Evolutionary conservation across 2,329 filamentous ascomycete genomes (phyloP).

Genomic region (Botryotinia narcissicola): DNA sequence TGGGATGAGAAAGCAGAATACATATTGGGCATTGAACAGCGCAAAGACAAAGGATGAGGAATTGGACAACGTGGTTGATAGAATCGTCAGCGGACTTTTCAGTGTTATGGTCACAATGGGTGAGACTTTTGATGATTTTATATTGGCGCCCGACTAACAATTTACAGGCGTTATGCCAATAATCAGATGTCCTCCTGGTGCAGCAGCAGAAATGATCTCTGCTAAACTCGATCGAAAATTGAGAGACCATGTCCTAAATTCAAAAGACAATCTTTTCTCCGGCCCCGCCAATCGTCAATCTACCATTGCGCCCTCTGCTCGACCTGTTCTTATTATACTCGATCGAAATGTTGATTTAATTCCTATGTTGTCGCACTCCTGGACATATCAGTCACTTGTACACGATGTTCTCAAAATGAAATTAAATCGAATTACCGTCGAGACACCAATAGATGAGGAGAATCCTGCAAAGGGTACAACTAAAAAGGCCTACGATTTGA

Average conservation of each 20-base stretch:
- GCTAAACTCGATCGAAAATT: conserved; percentile 93
- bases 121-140: conserved; percentile 41
- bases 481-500: conserved; percentile 89
- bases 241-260: conserved; percentile 93
- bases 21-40: conserved; percentile 96
- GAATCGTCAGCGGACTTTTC: conserved; percentile 93
- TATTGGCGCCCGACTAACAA: conserved; percentile 32
- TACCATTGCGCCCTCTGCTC: conserved; percentile 62
- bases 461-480: conserved; percentile 71
- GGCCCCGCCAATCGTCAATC: conserved; percentile 53
- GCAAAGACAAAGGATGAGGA: conserved; percentile 86
- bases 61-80: conserved; percentile 81
- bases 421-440: conserved; percentile 91
- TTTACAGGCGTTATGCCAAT: conserved; percentile 79
- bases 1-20: conserved; percentile 84
- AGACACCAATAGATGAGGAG: conserved; percentile 74
- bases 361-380: conserved; percentile 97
- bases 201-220: conserved; percentile 90
- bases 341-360: conserved; percentile 95
- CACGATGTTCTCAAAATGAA: conserved; percentile 75
- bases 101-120: conserved; percentile 99
- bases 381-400: conserved; percentile 83
- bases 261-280: conserved; percentile 95
- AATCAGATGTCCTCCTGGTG: conserved; percentile 89
- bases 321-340: conserved; percentile 88